phyloP scores from a whole-genome alignment of 768 basidiomycete genomes.

The Fistulinella prunicolor region DNA sequence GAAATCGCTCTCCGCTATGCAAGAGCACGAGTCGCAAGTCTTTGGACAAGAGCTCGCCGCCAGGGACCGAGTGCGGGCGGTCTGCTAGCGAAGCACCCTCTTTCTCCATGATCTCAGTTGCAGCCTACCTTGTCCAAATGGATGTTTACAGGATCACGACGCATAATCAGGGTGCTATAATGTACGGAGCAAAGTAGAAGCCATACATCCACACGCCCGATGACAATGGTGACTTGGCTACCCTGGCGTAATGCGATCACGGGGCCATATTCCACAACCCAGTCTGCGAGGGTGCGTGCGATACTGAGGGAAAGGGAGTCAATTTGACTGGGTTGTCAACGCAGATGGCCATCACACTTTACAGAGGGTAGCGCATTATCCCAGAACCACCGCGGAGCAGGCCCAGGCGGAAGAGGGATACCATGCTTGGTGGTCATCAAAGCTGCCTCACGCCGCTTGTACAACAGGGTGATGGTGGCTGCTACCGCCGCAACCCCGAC shows the following conservation, averaged over 20 bases:
- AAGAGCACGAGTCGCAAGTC: constrained; percentile 53
- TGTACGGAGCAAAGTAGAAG: neutral
- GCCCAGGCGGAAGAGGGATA: constrained; percentile 25
- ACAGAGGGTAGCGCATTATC: constrained; percentile 17
- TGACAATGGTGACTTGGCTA: constrained; percentile 13
- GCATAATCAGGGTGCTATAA: no score
- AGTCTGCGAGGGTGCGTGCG: constrained; percentile 42
- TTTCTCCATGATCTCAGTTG: constrained; percentile 59
- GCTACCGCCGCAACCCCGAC: constrained; percentile 1
- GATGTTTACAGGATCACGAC: no score
- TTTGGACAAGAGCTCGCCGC: constrained; percentile 50
- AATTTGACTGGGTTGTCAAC: neutral
- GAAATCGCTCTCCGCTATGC: constrained; percentile 49
- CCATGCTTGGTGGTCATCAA: constrained; percentile 3
- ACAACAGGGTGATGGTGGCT: no score
- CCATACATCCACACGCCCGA: constrained; percentile 23
- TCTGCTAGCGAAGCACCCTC: constrained; percentile 49
- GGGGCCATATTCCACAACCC: constrained; percentile 56
- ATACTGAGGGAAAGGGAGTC: constrained; percentile 1
- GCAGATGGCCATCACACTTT: constrained; percentile 11
- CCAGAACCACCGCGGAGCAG: constrained; percentile 26
- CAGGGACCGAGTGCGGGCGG: constrained; percentile 49
- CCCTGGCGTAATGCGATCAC: constrained; percentile 54
- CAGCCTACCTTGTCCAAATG: constrained; percentile 41
- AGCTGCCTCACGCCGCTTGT: neutral